Conservation (phyloP, 1,284 basidiomycete species). For the Paramarasmius palmivorus region DNA sequence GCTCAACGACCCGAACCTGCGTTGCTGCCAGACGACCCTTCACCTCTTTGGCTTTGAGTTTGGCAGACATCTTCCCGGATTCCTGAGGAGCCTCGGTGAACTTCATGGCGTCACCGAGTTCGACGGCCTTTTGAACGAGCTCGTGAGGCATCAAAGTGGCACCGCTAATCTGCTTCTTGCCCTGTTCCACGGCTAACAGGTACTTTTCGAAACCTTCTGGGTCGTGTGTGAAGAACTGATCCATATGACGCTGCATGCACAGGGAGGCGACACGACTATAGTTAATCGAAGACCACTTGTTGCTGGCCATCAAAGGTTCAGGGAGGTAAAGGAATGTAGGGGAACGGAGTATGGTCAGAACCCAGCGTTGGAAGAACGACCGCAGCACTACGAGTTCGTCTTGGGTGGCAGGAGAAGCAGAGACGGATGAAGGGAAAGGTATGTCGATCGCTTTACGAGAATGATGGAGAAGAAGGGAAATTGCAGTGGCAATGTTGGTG, state of each 20-base stretch:
- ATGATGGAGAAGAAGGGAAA: slow-evolving; percentile 52
- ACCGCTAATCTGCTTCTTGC: slow-evolving; percentile 56
- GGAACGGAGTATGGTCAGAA: slow-evolving; percentile 55
- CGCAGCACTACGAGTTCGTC: slow-evolving; percentile 40
- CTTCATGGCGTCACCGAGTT: slow-evolving; percentile 11
- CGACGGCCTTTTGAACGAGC: slow-evolving; percentile 42
- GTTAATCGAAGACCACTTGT: slow-evolving; percentile 55
- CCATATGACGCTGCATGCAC: slow-evolving; percentile 60
- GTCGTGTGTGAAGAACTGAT: slow-evolving; percentile 58
- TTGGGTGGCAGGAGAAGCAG: slow-evolving; percentile 1
- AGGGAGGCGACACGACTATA: slow-evolving; percentile 58
- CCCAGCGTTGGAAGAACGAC: slow-evolving; percentile 52
- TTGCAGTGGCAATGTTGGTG: slow-evolving; percentile 64
- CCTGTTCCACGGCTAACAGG: slow-evolving; percentile 52
- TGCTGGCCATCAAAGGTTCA: slow-evolving; percentile 63
- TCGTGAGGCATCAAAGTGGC: slow-evolving; percentile 63
- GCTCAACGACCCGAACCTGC: slow-evolving; percentile 49
- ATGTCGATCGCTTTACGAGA: slow-evolving; percentile 21
- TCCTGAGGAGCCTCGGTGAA: neutral
- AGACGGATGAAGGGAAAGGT: slow-evolving; percentile 17
- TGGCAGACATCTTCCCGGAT: neutral
- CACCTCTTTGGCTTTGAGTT: slow-evolving; percentile 24
- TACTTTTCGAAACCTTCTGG: slow-evolving; percentile 55
- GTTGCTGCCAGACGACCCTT: slow-evolving; percentile 30
- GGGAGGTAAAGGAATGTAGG: slow-evolving; percentile 39